A percentile compares a stretch with the other conserved stretches of the same genome.
Conservation (phyloP, 768 basidiomycete species). For the Pulveroboletus sp. region DNA sequence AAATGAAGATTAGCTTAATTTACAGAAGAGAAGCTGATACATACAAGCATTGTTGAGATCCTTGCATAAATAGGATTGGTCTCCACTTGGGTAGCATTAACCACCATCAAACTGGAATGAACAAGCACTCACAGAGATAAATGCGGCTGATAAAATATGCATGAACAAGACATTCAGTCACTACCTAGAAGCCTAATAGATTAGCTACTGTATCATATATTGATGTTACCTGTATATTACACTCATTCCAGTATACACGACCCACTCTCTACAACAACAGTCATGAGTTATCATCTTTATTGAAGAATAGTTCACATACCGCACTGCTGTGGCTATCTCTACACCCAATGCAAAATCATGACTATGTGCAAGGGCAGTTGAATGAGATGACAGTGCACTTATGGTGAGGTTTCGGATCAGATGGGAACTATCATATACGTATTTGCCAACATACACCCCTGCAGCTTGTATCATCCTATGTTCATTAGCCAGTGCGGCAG, state of each 20-base stretch:
- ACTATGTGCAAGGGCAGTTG: conserved; percentile 7
- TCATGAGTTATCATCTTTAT: not conserved
- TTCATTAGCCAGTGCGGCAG: conserved; percentile 1
- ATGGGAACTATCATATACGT: too few species aligned
- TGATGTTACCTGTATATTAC: conserved; percentile 8
- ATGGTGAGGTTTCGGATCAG: not conserved
- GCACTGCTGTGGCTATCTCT: not conserved
- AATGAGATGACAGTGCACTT: conserved; percentile 13
- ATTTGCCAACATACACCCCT: conserved; percentile 9
- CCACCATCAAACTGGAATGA: not conserved
- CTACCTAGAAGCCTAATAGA: conserved; percentile 2
- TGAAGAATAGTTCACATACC: conserved; percentile 3
- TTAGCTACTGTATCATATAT: conserved; percentile 2
- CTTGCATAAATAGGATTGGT: not conserved
- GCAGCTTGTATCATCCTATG: conserved; percentile 19
- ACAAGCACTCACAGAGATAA: conserved; percentile 18
- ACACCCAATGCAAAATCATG: not conserved
- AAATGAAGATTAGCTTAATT: not conserved
- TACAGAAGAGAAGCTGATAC: not conserved
- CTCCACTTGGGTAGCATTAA: conserved; percentile 10
- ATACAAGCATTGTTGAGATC: conserved; percentile 17
- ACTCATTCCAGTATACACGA: conserved; percentile 10
- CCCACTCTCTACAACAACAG: conserved; percentile 10
- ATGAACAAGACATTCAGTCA: conserved; percentile 23
- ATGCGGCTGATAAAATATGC: conserved; percentile 21